phyloP scores from a whole-genome alignment of 2,329 filamentous ascomycete species.

The Colletotrichum destructivum region DNA sequence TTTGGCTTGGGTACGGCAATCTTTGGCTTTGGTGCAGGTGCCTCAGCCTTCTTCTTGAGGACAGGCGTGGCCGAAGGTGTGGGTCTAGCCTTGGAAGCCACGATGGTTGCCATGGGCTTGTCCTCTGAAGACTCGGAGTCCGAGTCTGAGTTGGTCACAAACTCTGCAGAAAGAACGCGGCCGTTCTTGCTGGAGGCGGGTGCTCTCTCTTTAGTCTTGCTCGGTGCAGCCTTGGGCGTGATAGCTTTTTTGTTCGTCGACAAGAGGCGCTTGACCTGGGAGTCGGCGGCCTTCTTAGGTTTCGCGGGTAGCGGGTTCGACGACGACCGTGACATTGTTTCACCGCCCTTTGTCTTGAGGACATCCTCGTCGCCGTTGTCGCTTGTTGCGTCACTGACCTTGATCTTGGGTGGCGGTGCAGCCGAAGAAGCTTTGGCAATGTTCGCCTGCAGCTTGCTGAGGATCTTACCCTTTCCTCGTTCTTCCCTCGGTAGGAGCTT shows the following conservation, averaged over 20 bases:
- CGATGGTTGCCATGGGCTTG: constrained; percentile 57
- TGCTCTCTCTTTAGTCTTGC: constrained; percentile 59
- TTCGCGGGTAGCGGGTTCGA: constrained; percentile 68
- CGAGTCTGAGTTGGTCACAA: constrained; percentile 70
- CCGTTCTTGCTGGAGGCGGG: constrained; percentile 56
- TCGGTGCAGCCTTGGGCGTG: constrained; percentile 56
- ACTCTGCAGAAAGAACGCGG: constrained; percentile 68
- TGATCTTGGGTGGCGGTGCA: constrained; percentile 64
- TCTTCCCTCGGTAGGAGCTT: constrained; percentile 71
- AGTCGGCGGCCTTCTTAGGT: constrained; percentile 70
- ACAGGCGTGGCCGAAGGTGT: constrained; percentile 43
- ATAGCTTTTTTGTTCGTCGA: constrained; percentile 50
- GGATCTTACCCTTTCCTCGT: constrained; percentile 71
- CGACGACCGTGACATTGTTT: constrained; percentile 64
- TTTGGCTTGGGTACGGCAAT: constrained; percentile 51
- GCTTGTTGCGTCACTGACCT: constrained; percentile 58
- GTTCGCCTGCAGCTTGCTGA: constrained; percentile 74
- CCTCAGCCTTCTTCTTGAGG: constrained; percentile 50
- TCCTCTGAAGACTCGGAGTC: constrained; percentile 71
- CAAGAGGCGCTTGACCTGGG: constrained; percentile 70
- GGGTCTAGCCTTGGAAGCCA: constrained; percentile 50
- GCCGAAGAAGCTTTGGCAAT: constrained; percentile 63
- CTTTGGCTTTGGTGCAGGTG: constrained; percentile 50
- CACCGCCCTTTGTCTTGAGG: constrained; percentile 55
- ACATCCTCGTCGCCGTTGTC: constrained; percentile 52